Evolutionary conservation across 768 basidiomycete genomes (phyloP), one percentile per base, ranked within the genome.

Genomic region (Austroboletus eburneus): DNA sequence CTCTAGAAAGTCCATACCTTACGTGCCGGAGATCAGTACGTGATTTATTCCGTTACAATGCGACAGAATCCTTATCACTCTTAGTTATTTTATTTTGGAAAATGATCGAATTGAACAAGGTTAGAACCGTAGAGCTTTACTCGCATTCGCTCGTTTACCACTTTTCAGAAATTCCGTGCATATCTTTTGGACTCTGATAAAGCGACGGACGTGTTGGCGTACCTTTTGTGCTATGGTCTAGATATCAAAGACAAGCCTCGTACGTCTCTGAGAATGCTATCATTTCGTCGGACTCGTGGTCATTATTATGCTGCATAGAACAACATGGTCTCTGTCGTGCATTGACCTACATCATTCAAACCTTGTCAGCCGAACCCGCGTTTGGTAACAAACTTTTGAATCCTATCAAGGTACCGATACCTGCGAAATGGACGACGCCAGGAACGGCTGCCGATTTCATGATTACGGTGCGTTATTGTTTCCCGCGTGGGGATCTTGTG

Each of bases 231-330:
- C 56, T 87, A 86, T 61, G 80, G 80, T 40, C 72, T 96, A 22
- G 91, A 94, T 50, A 83, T 92, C 59, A 96, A 96, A 66, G 94
- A 97, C 59, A 91, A 91, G 68, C 87, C 92, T 50, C 82, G 92
- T 95, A 61, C 62, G 83, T 66, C 30, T 36, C 10, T 39, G 43
- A 32, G 24, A 48, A 39, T 18, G 10, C 17, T 17, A 9, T 38
- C 25, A 12, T 45, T n/a, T 37, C 20, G 14, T 54, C 12, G 45
- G 27, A 34, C 30, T 29, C 9, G 16, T 48, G 41, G 45, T 58
- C n/a, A n/a, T n/a, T n/a, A 53, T 29, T 29, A 3, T 32, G 10
- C 13, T 49, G 13, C 51, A 32, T 57, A 92, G 93, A 93, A 55
- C 88, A 94, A 69, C 89, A 95, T 54, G 93, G 93, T 0, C 70